Conservation (phyloP, 176 grass and related monocot genomes). For the Alopecurus myosuroides region DNA sequence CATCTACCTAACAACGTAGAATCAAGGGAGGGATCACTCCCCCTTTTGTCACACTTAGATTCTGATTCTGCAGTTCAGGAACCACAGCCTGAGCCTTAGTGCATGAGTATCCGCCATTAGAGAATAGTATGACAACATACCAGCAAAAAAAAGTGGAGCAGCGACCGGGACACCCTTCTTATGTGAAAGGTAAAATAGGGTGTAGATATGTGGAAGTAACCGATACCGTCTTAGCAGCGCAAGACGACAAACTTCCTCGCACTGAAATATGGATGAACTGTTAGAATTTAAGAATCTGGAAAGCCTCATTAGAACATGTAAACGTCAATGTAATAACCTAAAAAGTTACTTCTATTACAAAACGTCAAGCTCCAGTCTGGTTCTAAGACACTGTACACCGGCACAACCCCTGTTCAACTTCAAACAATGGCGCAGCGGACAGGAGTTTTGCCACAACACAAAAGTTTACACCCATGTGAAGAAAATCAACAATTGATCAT, state of each 20-base stretch:
- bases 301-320: not conserved
- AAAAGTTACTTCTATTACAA: not conserved
- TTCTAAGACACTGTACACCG: not conserved
- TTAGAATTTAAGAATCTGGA: constrained; percentile 14
- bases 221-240: constrained; percentile 80
- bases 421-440: not conserved
- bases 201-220: constrained; percentile 86
- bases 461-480: not conserved
- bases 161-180: constrained; percentile 65
- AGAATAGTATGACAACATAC: constrained; percentile 34
- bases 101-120: not conserved
- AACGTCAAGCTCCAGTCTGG: not conserved
- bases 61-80: not conserved
- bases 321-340: not conserved
- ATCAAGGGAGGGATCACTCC: too few relatives aligned
- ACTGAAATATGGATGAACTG: constrained; percentile 43
- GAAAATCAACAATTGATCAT: too few relatives aligned
- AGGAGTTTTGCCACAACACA: not conserved
- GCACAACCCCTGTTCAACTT: not conserved
- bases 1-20: too few relatives aligned
- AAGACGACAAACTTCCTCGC: constrained; percentile 94
- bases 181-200: constrained; percentile 86
- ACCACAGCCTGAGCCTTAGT: constrained; percentile 5
- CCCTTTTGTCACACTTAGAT: too few relatives aligned
- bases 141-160: constrained; percentile 80